These are phyloP conservation scores for Aspergillus conjunctus DNA, from an alignment of 495 filamentous ascomycete species.

Conservation along the genomic window DNA sequence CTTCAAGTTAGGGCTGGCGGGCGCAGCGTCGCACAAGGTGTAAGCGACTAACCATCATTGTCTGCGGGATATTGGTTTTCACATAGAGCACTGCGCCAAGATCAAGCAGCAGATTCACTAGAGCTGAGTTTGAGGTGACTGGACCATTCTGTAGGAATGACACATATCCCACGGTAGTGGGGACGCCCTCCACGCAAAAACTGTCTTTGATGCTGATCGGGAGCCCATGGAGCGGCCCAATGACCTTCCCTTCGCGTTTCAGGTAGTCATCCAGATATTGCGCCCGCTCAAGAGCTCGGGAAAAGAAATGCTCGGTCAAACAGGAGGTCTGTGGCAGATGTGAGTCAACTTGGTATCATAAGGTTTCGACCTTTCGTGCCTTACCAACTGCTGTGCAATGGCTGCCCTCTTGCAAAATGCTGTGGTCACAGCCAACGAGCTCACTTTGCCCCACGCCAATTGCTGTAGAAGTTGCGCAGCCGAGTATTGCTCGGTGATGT, in stretches of 20 bases:
- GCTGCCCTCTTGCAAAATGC: slow-evolving; percentile 52
- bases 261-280: slow-evolving; percentile 49
- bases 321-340: slow-evolving; percentile 35
- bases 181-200: slow-evolving; percentile 54
- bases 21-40: neutral
- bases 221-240: slow-evolving; percentile 64
- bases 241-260: slow-evolving; percentile 35
- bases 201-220: slow-evolving; percentile 67
- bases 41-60: slow-evolving; percentile 35
- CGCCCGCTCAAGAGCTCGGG: slow-evolving; percentile 38
- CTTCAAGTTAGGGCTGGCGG: neutral
- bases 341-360: no score
- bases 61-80: slow-evolving; percentile 63
- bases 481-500: slow-evolving; percentile 54
- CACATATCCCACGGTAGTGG: slow-evolving; percentile 33
- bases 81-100: slow-evolving; percentile 56
- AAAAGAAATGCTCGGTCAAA: slow-evolving; percentile 47
- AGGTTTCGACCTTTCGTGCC: slow-evolving; percentile 12
- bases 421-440: slow-evolving; percentile 45
- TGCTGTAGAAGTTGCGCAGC: slow-evolving; percentile 45
- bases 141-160: slow-evolving; percentile 56
- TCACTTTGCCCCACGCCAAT: slow-evolving; percentile 32
- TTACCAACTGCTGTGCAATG: slow-evolving; percentile 35
- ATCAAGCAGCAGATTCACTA: slow-evolving; percentile 40
- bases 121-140: slow-evolving; percentile 37